Evolutionary conservation across 2,329 filamentous ascomycete species (phyloP).

Genomic region (Microcyclosporella mali): DNA sequence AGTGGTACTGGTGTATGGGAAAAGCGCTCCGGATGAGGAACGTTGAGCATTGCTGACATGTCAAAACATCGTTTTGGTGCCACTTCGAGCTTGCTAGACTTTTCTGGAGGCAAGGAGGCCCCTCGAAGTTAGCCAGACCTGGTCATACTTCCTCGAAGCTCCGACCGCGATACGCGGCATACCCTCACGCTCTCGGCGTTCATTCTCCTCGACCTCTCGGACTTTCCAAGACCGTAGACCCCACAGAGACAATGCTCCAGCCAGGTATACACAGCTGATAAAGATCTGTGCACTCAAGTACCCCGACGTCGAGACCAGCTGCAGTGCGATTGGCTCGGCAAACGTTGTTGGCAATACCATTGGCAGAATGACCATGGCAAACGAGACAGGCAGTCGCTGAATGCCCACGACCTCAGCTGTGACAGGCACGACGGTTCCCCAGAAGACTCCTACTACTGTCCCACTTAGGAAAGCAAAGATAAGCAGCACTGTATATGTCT

Average conservation of each 20-base stretch:
- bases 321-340: constrained; percentile 23
- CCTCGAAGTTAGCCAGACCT: constrained; percentile 1
- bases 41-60: no score
- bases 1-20: no score
- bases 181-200: constrained; percentile 2
- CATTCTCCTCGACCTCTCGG: constrained; percentile 37
- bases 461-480: constrained; percentile 20
- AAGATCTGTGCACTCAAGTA: constrained; percentile 54
- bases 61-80: no score
- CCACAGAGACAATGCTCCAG: constrained; percentile 46
- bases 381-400: constrained; percentile 18
- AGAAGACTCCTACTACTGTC: constrained; percentile 22
- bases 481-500: constrained; percentile 18
- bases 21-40: no score
- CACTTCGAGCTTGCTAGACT: no score
- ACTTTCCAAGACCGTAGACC: constrained; percentile 55
- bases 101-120: neutral
- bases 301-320: constrained; percentile 19
- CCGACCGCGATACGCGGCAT: constrained; percentile 1
- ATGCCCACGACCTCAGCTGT: constrained; percentile 26
- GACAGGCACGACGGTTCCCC: constrained; percentile 23
- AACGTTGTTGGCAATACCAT: constrained; percentile 24
- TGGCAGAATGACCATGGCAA: constrained; percentile 24
- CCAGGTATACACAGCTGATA: constrained; percentile 53
- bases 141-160: neutral